These are phyloP conservation scores for Aspergillus egyptiacus DNA, from an alignment of 495 filamentous ascomycete genomes.

Conservation along the genomic window DNA sequence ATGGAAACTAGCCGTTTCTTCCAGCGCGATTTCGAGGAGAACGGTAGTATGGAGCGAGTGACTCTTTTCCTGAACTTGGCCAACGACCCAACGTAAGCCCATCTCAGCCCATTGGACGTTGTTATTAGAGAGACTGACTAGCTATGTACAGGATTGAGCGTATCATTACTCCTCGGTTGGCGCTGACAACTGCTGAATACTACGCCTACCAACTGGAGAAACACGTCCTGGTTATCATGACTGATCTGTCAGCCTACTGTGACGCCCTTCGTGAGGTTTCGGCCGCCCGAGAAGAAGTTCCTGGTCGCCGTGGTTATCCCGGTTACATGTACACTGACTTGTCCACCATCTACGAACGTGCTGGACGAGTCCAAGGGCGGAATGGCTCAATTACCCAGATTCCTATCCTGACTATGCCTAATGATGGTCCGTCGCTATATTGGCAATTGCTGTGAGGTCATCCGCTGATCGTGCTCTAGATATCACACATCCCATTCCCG, in stretches of 20 bases:
- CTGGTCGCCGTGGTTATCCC: slow-evolving; percentile 97
- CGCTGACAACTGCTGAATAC: slow-evolving; percentile 97
- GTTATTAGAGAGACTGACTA: neutral
- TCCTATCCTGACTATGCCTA: slow-evolving; percentile 98
- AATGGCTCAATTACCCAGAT: slow-evolving; percentile 99
- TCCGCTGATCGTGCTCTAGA: slow-evolving; percentile 46
- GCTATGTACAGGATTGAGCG: slow-evolving; percentile 73
- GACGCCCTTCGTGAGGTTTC: slow-evolving; percentile 98
- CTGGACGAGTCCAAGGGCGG: slow-evolving; percentile 93
- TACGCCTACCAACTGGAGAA: slow-evolving; percentile 99
- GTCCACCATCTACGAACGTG: slow-evolving; percentile 99
- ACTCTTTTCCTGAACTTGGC: slow-evolving; percentile 98
- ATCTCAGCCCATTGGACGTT: neutral
- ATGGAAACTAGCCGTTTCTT: slow-evolving; percentile 99
- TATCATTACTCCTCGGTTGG: slow-evolving; percentile 98
- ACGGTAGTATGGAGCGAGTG: slow-evolving; percentile 93
- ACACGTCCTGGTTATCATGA: slow-evolving; percentile 97
- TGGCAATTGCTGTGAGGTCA: too few relatives aligned
- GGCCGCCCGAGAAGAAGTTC: slow-evolving; percentile 97
- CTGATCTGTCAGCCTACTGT: slow-evolving; percentile 96
- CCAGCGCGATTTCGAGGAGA: slow-evolving; percentile 98
- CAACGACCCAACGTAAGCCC: slow-evolving; percentile 88
- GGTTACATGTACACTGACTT: slow-evolving; percentile 99
- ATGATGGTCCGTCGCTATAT: slow-evolving; percentile 62
- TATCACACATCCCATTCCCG: slow-evolving; percentile 98